Evolutionary conservation across 371 early-diverging fungal species (phyloP).

Genomic region (Mortierella sp.): DNA sequence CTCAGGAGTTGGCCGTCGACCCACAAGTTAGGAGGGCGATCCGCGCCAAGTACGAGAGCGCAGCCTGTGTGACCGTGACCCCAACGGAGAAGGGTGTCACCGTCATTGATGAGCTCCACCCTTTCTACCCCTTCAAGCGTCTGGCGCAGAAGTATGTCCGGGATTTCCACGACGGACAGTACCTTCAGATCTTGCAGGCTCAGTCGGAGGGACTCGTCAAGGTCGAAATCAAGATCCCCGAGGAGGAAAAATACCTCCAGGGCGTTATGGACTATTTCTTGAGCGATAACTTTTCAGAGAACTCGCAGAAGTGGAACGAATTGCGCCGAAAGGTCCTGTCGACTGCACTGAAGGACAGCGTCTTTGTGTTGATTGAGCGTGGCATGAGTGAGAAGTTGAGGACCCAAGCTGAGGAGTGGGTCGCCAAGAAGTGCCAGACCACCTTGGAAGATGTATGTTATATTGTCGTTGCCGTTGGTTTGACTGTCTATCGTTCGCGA

Average conservation of each 20-base stretch:
- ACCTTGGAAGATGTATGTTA: slow-evolving; percentile 73
- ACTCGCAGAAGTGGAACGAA: slow-evolving; percentile 84
- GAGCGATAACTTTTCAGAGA: slow-evolving; percentile 71
- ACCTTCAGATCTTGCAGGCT: slow-evolving; percentile 83
- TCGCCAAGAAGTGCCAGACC: slow-evolving; percentile 75
- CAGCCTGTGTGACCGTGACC: slow-evolving; percentile 79
- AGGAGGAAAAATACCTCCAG: slow-evolving; percentile 70
- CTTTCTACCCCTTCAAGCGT: slow-evolving; percentile 90
- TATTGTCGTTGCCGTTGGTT: not conserved
- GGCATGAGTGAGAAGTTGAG: slow-evolving; percentile 83
- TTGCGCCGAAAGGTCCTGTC: slow-evolving; percentile 78
- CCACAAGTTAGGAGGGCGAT: slow-evolving; percentile 88
- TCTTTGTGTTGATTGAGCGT: slow-evolving; percentile 82
- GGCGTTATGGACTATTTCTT: slow-evolving; percentile 73
- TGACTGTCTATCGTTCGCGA: not conserved
- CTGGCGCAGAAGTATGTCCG: slow-evolving; percentile 82
- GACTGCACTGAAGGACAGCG: slow-evolving; percentile 72
- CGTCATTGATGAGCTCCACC: slow-evolving; percentile 86
- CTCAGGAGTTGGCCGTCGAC: slow-evolving; percentile 85
- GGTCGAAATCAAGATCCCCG: slow-evolving; percentile 73
- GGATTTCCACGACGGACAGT: slow-evolving; percentile 80
- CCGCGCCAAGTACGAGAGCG: slow-evolving; percentile 77
- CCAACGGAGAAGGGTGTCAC: slow-evolving; percentile 88
- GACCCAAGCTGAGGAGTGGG: slow-evolving; percentile 78
- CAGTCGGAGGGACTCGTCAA: slow-evolving; percentile 83